Percentiles rank a stretch among this genome's conserved stretches.
phyloP scores from a whole-genome alignment of 1,284 basidiomycete species.

The Moesziomyces parantarcticus region DNA sequence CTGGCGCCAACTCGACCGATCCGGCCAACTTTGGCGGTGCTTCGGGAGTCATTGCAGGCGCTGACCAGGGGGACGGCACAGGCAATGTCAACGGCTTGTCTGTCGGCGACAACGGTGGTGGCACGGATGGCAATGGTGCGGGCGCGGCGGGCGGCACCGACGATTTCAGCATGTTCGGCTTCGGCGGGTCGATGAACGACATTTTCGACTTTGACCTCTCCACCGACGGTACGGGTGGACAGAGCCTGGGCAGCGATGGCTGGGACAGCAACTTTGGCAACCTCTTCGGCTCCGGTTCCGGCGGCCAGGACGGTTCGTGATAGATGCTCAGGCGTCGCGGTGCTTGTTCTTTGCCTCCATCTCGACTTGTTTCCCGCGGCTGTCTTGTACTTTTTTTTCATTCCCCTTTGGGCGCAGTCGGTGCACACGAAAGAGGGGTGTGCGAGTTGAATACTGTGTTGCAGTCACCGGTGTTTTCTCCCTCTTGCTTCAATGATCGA shows the following conservation, averaged over 20 bases:
- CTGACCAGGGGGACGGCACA: slow-evolving; percentile 14
- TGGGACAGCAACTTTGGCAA: slow-evolving; percentile 57
- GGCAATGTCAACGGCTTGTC: slow-evolving; percentile 24
- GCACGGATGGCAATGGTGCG: slow-evolving; percentile 7
- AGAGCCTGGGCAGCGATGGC: slow-evolving; percentile 35
- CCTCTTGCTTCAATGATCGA: too few relatives aligned
- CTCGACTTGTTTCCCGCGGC: not conserved
- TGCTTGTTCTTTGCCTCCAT: too few relatives aligned
- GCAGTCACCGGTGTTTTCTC: slow-evolving; percentile 34
- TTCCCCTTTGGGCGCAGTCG: not conserved
- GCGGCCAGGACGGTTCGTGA: slow-evolving; percentile 43
- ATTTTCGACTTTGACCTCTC: slow-evolving; percentile 64
- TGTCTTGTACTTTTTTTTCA: not conserved
- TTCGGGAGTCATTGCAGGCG: not conserved
- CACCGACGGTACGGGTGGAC: slow-evolving; percentile 35
- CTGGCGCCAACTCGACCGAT: slow-evolving; percentile 22
- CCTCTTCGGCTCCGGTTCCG: slow-evolving; percentile 38
- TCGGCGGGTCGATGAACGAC: slow-evolving; percentile 59
- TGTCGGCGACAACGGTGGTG: slow-evolving; percentile 12
- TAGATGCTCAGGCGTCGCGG: not conserved
- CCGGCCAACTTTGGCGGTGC: slow-evolving; percentile 7
- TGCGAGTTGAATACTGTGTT: not conserved
- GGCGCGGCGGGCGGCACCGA: slow-evolving; percentile 34
- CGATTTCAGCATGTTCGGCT: slow-evolving; percentile 63
- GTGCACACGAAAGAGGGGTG: not conserved